Evolutionary conservation across 2,329 filamentous ascomycete species (phyloP).

Genomic region (Coniochaeta sp.): DNA sequence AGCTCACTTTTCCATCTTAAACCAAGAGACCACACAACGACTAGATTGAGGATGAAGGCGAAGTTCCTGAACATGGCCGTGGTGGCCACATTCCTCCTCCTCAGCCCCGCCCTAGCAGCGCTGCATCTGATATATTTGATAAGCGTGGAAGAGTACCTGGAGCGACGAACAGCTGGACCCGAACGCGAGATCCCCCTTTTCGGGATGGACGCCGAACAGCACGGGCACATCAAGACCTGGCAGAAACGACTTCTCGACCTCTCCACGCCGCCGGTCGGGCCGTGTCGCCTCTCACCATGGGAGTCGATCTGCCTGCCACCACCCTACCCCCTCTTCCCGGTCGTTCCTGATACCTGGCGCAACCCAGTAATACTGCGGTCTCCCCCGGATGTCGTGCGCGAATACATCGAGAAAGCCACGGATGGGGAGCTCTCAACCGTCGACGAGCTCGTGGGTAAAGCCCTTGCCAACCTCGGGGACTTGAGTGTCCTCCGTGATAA

Average conservation of each 20-base stretch:
- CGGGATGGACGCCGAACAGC: neutral
- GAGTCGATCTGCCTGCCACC: neutral
- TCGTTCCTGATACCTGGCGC: neutral
- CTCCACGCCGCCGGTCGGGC: neutral
- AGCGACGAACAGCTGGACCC: neutral
- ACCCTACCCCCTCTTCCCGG: neutral
- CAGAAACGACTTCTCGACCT: neutral
- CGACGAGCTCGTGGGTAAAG: neutral
- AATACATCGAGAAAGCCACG: neutral
- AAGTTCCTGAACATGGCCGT: neutral
- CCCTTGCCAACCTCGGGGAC: neutral
- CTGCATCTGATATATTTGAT: neutral
- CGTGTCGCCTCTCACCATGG: neutral
- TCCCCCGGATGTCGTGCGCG: neutral
- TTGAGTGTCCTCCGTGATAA: neutral
- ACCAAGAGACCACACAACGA: too few species aligned
- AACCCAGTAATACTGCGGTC: neutral
- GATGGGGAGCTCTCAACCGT: neutral
- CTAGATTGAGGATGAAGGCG: too few species aligned
- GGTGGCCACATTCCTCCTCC: neutral
- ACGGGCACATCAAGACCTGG: neutral
- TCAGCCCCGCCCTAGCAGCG: neutral
- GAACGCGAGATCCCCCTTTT: neutral
- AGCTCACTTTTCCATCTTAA: too few species aligned
- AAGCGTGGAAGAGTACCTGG: neutral